These are phyloP conservation scores for Sporisorium scitamineum DNA, from an alignment of 1,284 basidiomycete genomes.

Conservation along the genomic window DNA sequence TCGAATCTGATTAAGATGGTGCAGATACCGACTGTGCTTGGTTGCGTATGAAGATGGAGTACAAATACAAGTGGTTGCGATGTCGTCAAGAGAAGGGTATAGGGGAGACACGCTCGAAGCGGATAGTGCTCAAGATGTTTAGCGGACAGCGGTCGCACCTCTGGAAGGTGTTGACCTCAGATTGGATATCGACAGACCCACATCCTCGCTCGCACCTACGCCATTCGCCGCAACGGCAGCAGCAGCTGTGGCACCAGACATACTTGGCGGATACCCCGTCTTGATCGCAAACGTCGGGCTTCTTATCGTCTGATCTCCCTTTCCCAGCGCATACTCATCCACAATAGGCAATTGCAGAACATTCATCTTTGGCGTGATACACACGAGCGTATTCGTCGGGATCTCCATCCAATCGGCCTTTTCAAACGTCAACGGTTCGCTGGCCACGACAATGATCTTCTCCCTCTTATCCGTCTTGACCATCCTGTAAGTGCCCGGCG, in stretches of 20 bases:
- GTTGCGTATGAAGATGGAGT: not conserved
- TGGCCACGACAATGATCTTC: constrained; percentile 82
- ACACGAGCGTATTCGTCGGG: constrained; percentile 87
- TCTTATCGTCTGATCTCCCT: constrained; percentile 14
- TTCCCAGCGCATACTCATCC: constrained; percentile 76
- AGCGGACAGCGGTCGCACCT: constrained; percentile 2
- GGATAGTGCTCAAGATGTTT: not conserved
- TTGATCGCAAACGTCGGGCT: constrained; percentile 53
- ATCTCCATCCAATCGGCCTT: constrained; percentile 97
- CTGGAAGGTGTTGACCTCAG: constrained; percentile 1
- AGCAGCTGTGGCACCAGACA: constrained; percentile 27
- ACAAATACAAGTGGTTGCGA: not conserved
- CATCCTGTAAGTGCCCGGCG: constrained; percentile 61
- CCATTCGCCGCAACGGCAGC: not conserved
- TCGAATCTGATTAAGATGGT: no score
- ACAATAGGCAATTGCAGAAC: constrained; percentile 91
- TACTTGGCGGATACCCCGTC: constrained; percentile 51
- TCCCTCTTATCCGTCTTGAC: constrained; percentile 94
- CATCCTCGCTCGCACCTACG: not conserved
- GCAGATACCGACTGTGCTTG: not conserved
- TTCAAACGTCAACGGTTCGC: constrained; percentile 73
- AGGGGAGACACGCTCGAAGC: no score
- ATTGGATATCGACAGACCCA: not conserved
- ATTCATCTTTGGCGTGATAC: constrained; percentile 76
- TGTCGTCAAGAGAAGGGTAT: constrained; percentile 6